Percentiles rank a stretch among this genome's conserved stretches.
These are phyloP conservation scores for Globisporangium takayamanum DNA, from an alignment of 352 stramenopile species.

Conservation along the genomic window DNA sequence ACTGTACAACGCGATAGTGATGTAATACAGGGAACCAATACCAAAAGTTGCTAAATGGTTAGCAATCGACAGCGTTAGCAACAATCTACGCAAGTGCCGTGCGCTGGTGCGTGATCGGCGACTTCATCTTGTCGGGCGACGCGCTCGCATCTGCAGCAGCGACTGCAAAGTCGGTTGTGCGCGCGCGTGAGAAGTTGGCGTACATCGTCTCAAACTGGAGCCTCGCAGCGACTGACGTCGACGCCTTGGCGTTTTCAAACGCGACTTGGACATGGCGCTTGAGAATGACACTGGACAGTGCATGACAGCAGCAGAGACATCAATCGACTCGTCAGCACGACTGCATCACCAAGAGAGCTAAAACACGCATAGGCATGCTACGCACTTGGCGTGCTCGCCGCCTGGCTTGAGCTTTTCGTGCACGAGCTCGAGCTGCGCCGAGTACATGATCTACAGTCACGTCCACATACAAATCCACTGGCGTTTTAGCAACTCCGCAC, in stretches of 20 bases:
- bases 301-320: not conserved
- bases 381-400: slow-evolving; percentile 39
- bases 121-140: slow-evolving; percentile 42
- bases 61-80: not conserved
- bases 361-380: no score
- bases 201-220: slow-evolving; percentile 71
- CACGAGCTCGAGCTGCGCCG: slow-evolving; percentile 91
- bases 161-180: slow-evolving; percentile 63
- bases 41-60: not conserved
- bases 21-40: not conserved
- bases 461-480: not conserved
- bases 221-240: slow-evolving; percentile 48
- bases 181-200: slow-evolving; percentile 55
- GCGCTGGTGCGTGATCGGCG: slow-evolving; percentile 54
- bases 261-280: slow-evolving; percentile 52
- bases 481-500: not conserved
- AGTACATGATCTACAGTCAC: slow-evolving; percentile 78
- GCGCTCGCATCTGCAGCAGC: slow-evolving; percentile 40
- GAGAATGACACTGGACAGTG: slow-evolving; percentile 34
- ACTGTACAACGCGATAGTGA: not conserved
- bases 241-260: slow-evolving; percentile 64
- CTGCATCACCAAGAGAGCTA: no score
- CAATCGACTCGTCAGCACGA: not conserved
- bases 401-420: slow-evolving; percentile 87
- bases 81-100: slow-evolving; percentile 46